Evolutionary conservation across 495 filamentous ascomycete species (phyloP).

Genomic region (Hypoxylon fuscum): DNA sequence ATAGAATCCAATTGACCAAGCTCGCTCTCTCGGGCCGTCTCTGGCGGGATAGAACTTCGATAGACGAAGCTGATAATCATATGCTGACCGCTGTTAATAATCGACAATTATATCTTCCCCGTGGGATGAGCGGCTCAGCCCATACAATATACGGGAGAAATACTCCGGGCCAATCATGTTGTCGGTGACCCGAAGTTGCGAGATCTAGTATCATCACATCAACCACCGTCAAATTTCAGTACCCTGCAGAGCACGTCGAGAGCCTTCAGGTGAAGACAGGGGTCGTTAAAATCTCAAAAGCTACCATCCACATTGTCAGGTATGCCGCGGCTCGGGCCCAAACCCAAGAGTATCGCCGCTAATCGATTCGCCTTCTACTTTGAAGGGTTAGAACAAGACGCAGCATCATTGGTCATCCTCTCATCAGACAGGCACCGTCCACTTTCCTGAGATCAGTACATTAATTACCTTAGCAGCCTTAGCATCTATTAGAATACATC

Average conservation of each 20-base stretch:
- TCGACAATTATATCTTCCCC: constrained; percentile 20
- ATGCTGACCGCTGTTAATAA: constrained; percentile 23
- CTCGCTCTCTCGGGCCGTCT: constrained; percentile 14
- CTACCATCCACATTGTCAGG: constrained; percentile 16
- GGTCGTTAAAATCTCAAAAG: constrained; percentile 9
- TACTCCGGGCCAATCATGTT: constrained; percentile 32
- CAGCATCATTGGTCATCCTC: constrained; percentile 1
- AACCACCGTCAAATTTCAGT: constrained; percentile 15
- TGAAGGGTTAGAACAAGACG: constrained; percentile 1
- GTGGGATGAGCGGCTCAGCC: constrained; percentile 11
- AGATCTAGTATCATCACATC: constrained; percentile 16
- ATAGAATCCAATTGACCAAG: constrained; percentile 10
- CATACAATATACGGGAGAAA: constrained; percentile 31
- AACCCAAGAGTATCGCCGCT: constrained; percentile 16
- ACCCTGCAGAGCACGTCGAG: constrained; percentile 6
- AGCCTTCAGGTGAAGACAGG: constrained; percentile 1
- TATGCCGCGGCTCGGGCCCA: constrained; percentile 27
- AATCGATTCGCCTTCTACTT: constrained; percentile 9
- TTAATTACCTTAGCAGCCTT: not conserved
- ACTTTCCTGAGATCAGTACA: not conserved
- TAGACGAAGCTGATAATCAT: not conserved
- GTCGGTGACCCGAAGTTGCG: not conserved
- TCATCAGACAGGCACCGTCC: not conserved
- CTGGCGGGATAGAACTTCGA: not conserved
- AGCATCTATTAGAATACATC: not conserved